Percentiles rank a stretch among this genome's conserved stretches.
Evolutionary conservation across 345 rosid genomes (phyloP).

Genomic region (Pseudoturritis turrita): DNA sequence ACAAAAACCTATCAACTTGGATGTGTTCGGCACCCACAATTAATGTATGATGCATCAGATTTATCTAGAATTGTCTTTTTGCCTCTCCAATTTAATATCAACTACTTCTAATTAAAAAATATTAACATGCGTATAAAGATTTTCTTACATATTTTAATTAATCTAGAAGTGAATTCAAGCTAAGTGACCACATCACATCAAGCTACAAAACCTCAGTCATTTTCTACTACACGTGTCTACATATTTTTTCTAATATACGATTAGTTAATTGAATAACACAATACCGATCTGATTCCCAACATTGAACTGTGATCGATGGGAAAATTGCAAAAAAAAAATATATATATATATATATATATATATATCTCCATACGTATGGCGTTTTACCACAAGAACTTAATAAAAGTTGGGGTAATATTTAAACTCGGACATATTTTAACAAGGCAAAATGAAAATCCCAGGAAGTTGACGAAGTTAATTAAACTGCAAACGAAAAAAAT

Average conservation of each 20-base stretch:
- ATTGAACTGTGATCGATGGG: too few species aligned
- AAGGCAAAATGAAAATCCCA: too few species aligned
- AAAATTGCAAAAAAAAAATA: too few species aligned
- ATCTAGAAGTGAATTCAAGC: not conserved
- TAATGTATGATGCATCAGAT: slow-evolving; percentile 20
- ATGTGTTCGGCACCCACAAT: slow-evolving; percentile 22
- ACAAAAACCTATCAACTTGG: slow-evolving; percentile 23
- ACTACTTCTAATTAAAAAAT: not conserved
- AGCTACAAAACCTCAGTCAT: not conserved
- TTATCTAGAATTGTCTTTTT: slow-evolving; percentile 19
- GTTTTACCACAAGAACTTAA: too few species aligned
- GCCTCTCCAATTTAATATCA: not conserved
- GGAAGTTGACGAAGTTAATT: too few species aligned
- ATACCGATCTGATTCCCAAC: not conserved
- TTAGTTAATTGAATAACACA: not conserved
- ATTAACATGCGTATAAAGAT: slow-evolving; percentile 3
- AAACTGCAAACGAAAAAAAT: too few species aligned
- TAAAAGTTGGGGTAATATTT: too few species aligned
- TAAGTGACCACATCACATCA: slow-evolving; percentile 8
- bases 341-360: too few species aligned
- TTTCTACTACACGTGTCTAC: not conserved
- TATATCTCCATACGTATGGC: too few species aligned
- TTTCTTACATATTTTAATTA: not conserved
- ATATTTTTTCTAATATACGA: not conserved
- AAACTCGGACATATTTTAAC: too few species aligned